These are phyloP conservation scores for Verbascum thapsus DNA, from an alignment of 257 asterid species.

Conservation along the genomic window DNA sequence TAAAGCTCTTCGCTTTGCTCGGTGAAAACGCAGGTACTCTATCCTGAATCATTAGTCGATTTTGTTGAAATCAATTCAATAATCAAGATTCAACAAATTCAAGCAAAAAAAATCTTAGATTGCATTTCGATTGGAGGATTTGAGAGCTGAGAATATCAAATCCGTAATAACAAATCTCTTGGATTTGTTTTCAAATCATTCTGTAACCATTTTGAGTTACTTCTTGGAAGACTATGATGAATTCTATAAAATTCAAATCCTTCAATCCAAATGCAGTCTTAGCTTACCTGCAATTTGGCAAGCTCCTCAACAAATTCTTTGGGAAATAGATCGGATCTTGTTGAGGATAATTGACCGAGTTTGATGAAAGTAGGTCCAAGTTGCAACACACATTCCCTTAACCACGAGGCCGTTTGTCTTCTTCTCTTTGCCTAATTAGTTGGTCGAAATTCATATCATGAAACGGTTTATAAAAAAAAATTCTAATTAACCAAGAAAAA, in stretches of 20 bases:
- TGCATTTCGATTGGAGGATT: too few species aligned
- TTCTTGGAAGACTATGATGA: too few species aligned
- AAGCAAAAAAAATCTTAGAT: neutral
- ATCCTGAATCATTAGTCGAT: constrained; percentile 59
- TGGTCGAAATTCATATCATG: constrained; percentile 1
- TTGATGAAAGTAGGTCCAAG: constrained; percentile 98
- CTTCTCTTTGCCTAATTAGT: constrained; percentile 60
- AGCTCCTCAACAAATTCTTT: constrained; percentile 92
- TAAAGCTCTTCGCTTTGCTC: constrained; percentile 61
- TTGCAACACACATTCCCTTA: constrained; percentile 79
- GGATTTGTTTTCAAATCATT: too few species aligned
- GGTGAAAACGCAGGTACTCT: constrained; percentile 96
- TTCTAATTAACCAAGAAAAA: neutral
- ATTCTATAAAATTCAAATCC: too few species aligned
- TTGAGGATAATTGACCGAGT: constrained; percentile 89
- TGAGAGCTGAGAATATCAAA: too few species aligned
- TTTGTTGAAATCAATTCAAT: constrained; percentile 7
- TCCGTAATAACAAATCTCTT: too few species aligned
- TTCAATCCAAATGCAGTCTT: neutral
- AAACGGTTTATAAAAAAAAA: constrained; percentile 22
- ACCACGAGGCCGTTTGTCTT: constrained; percentile 84
- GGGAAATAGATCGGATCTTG: constrained; percentile 95
- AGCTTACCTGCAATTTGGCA: constrained; percentile 83
- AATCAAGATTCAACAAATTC: constrained; percentile 17
- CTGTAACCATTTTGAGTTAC: too few species aligned